Evolutionary conservation across 192 early-diverging fungal genomes (phyloP).

Genomic region (Backusella morwellensis): DNA sequence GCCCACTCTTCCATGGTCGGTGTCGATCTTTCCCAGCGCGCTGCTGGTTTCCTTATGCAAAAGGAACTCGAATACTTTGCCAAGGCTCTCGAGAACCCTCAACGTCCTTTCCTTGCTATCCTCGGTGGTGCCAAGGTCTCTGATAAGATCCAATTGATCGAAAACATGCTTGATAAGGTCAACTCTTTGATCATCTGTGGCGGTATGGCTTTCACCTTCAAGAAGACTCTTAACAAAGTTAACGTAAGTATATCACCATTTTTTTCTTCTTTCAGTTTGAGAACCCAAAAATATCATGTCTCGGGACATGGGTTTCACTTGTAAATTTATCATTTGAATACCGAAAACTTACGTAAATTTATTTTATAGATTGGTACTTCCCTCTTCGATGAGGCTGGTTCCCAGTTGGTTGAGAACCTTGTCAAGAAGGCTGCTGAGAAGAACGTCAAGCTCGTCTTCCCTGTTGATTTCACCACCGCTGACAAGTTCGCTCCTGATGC

Average conservation of each 20-base stretch:
- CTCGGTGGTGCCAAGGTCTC: conserved; percentile 97
- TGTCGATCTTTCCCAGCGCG: conserved; percentile 83
- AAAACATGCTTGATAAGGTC: conserved; percentile 97
- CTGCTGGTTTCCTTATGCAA: conserved; percentile 97
- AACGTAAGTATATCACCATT: conserved; percentile 41
- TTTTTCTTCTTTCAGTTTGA: background rate
- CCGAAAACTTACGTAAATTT: conserved; percentile 10
- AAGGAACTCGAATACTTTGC: conserved; percentile 99
- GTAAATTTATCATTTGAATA: background rate
- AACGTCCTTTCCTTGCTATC: conserved; percentile 93
- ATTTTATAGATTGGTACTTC: conserved; percentile 79
- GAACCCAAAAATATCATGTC: background rate
- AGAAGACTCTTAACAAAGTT: conserved; percentile 84
- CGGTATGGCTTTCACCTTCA: conserved; percentile 99
- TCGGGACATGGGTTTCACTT: conserved; percentile 14
- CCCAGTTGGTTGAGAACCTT: conserved; percentile 77
- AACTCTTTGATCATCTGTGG: conserved; percentile 81
- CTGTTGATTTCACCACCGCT: conserved; percentile 86
- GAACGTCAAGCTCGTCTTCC: conserved; percentile 87
- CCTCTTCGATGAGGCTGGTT: conserved; percentile 85
- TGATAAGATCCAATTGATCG: conserved; percentile 98
- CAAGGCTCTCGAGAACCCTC: conserved; percentile 92
- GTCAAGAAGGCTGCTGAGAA: conserved; percentile 90
- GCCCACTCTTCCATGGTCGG: conserved; percentile 99
- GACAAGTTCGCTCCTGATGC: conserved; percentile 87